phyloP scores from a whole-genome alignment of 441 rosid species.

The Gossypium davidsonii region DNA sequence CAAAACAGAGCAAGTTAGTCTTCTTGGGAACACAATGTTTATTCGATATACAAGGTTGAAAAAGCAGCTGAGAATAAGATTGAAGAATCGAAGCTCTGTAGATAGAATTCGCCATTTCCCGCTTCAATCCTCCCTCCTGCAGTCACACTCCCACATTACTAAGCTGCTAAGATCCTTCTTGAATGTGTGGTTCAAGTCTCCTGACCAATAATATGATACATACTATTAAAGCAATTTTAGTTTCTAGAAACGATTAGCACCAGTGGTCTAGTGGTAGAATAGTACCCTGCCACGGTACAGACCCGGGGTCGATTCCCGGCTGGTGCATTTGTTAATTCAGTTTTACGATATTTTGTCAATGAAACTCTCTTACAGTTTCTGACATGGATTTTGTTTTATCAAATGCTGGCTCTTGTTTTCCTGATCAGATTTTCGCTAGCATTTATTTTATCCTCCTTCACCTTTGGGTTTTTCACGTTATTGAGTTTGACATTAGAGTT shows the following conservation, averaged over 20 bases:
- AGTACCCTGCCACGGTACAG: constrained; percentile 78
- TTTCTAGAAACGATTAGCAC: constrained; percentile 3
- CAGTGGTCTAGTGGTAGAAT: constrained; percentile 71
- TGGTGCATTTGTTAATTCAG: constrained; percentile 32
- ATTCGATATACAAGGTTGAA: neutral
- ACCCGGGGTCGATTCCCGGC: constrained; percentile 73
- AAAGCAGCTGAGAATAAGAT: constrained; percentile 16
- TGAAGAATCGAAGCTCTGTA: constrained; percentile 35
- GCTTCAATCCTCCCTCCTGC: constrained; percentile 9
- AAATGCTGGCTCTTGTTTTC: neutral
- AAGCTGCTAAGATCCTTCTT: neutral
- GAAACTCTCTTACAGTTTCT: neutral
- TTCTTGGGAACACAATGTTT: constrained; percentile 20
- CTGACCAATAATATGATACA: too few species aligned
- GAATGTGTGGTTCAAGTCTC: constrained; percentile 13
- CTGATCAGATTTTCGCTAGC: neutral
- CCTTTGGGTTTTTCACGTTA: neutral
- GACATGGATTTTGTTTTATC: neutral
- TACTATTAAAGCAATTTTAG: too few species aligned
- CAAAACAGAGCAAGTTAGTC: constrained; percentile 26
- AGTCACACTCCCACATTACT: neutral
- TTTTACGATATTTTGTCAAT: too few species aligned
- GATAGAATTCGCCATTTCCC: constrained; percentile 50
- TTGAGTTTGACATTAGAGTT: neutral
- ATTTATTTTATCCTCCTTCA: neutral